These are phyloP conservation scores for Euptelea pleiosperma DNA, from an alignment of 164 flowering plant species.

Conservation along the genomic window DNA sequence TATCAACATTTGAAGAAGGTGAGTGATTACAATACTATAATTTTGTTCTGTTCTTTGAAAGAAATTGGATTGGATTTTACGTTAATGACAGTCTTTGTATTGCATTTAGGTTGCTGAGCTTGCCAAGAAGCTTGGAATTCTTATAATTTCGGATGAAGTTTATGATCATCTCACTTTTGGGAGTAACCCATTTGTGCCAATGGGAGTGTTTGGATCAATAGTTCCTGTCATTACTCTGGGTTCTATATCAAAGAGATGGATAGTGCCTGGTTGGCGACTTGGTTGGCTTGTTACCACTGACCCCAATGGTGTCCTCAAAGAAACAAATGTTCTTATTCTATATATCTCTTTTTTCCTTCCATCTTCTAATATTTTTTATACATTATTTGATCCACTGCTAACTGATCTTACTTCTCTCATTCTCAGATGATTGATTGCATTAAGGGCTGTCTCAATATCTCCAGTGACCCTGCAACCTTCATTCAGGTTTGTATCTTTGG, in stretches of 20 bases:
- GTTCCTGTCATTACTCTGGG: conserved; percentile 82
- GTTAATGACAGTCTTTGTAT: not conserved
- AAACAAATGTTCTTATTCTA: conserved; percentile 45
- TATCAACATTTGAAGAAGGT: conserved; percentile 76
- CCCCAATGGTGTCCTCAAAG: conserved; percentile 36
- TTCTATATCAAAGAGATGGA: conserved; percentile 82
- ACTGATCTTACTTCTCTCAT: not conserved
- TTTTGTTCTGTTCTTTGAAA: not conserved
- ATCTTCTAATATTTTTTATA: not conserved
- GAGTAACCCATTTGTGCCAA: conserved; percentile 61
- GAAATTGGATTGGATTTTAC: not conserved
- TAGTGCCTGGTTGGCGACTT: conserved; percentile 86
- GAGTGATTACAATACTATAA: too few relatives aligned
- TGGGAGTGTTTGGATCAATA: conserved; percentile 75
- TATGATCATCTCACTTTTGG: conserved; percentile 82
- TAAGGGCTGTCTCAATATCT: conserved; percentile 57
- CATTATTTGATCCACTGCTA: not conserved
- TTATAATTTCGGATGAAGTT: conserved; percentile 81
- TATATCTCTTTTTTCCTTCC: not conserved
- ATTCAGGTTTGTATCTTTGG: conserved; percentile 50
- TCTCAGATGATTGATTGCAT: conserved; percentile 57
- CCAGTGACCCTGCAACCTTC: conserved; percentile 82
- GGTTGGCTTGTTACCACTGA: conserved; percentile 73
- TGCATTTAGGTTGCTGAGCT: conserved; percentile 62
- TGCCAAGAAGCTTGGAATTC: conserved; percentile 42